phyloP scores from a whole-genome alignment of 2,329 filamentous ascomycete genomes.

The Colletotrichum endophyticum region DNA sequence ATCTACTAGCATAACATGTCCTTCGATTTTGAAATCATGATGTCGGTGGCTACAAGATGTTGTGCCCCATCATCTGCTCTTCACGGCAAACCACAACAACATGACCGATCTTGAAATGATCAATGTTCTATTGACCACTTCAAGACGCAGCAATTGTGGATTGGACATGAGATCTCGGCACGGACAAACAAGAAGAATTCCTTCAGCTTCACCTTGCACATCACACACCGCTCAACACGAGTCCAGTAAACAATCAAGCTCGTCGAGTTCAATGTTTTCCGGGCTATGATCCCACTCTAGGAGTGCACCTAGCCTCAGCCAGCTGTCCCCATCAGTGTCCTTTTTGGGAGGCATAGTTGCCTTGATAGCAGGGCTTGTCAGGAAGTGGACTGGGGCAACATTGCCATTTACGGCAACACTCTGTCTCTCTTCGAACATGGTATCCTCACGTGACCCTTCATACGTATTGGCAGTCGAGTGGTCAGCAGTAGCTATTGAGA shows the following conservation, averaged over 20 bases:
- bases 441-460: conserved; percentile 52
- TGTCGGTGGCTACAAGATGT: background rate
- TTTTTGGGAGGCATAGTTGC: conserved; percentile 41
- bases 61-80: background rate
- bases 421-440: conserved; percentile 57
- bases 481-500: conserved; percentile 34
- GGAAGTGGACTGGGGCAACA: conserved; percentile 40
- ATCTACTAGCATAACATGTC: background rate
- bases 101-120: background rate
- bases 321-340: conserved; percentile 45
- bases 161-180: background rate
- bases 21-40: background rate
- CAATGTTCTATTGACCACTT: background rate
- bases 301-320: conserved; percentile 48
- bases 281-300: conserved; percentile 74
- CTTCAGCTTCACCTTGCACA: conserved; percentile 1
- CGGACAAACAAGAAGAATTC: background rate
- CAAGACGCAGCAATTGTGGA: background rate
- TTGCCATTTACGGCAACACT: conserved; percentile 24
- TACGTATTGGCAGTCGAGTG: conserved; percentile 40
- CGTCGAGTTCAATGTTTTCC: conserved; percentile 89
- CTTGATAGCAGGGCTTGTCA: conserved; percentile 62
- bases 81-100: background rate
- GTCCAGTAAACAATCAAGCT: conserved; percentile 87
- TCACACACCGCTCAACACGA: conserved; percentile 59